Base-by-base conservation (phyloP, 306 rosid genomes). In the Cucumis melo region DNA sequence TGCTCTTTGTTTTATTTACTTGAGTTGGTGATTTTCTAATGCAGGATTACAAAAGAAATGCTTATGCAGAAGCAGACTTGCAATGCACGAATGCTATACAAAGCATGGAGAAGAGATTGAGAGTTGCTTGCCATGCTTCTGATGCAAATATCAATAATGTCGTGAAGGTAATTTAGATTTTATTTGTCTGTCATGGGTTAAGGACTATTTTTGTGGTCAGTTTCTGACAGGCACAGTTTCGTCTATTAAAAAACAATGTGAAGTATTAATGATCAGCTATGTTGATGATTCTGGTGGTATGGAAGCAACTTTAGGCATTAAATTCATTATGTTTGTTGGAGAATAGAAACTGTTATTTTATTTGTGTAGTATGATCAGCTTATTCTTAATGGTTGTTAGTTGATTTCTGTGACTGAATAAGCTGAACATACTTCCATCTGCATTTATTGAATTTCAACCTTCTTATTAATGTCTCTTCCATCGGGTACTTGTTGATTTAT, bases 31-130 rank as follows among this genome's bases (percentile, higher is more conserved):
- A 79, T 34, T 51, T 75, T 23, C 36, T 75, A 11, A 57, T 79
- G 51, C 93, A 95, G 99, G 97, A 95, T 84, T 90, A 89, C 76
- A 95, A 87, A 82, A 88, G 80, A 81, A 89, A 77, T 80, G 93
- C 97, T 36, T 92, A 83, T 84, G 83, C 87, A 91, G 97, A 92
- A 91, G 99, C 99, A 72, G 97, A 95, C 44, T 54, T 88, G 84
- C 91, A 73, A 67, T 92, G 96, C 85, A 79, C 95, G 77, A 89
- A 87, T 76, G 88, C 92, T 16, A 86, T 92, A 81, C 99, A 86
- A 63, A 87, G 86, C 77, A 95, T 95, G 99, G 98, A 95, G 82
- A 89, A 85, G 83, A 92, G 88, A 88, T 81, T 95, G 79, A 90
- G 98, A 84, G 89, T 87, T 42, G 96, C 98, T 78, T 92, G 99